Evolutionary conservation across 768 basidiomycete species (phyloP).

Genomic region (Panellus pusillus): DNA sequence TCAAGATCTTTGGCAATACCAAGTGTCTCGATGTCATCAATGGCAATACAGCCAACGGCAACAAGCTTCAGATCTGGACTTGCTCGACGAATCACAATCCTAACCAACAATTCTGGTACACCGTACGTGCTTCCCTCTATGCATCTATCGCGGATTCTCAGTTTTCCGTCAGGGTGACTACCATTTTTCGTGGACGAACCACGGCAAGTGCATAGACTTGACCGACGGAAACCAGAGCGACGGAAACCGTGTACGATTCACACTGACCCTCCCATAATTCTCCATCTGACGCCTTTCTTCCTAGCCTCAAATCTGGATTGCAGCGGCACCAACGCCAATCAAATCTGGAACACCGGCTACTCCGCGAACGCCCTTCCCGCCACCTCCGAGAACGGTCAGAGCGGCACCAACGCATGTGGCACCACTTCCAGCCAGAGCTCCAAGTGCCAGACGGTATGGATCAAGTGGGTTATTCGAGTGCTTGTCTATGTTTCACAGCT

Average conservation of each 20-base stretch:
- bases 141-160: neutral
- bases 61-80: slow-evolving; percentile 53
- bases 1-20: slow-evolving; percentile 41
- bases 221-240: slow-evolving; percentile 38
- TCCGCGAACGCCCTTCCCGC: slow-evolving; percentile 40
- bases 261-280: neutral
- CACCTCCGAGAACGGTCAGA: slow-evolving; percentile 59
- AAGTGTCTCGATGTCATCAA: slow-evolving; percentile 52
- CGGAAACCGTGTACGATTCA: slow-evolving; percentile 41
- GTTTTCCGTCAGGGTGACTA: slow-evolving; percentile 30
- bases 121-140: slow-evolving; percentile 26
- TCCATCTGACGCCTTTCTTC: neutral
- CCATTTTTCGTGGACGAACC: slow-evolving; percentile 46
- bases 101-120: slow-evolving; percentile 51
- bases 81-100: slow-evolving; percentile 36
- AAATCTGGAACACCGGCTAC: slow-evolving; percentile 56
- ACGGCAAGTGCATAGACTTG: slow-evolving; percentile 52
- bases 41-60: slow-evolving; percentile 43
- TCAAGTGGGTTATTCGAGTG: slow-evolving; percentile 50
- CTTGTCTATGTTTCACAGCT: neutral
- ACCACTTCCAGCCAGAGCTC: slow-evolving; percentile 55
- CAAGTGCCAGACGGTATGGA: slow-evolving; percentile 67
- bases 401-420: slow-evolving; percentile 69
- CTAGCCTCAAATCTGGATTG: slow-evolving; percentile 52
- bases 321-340: slow-evolving; percentile 42